phyloP scores from a whole-genome alignment of 2,329 filamentous ascomycete genomes.

The Fusarium ramigenum region DNA sequence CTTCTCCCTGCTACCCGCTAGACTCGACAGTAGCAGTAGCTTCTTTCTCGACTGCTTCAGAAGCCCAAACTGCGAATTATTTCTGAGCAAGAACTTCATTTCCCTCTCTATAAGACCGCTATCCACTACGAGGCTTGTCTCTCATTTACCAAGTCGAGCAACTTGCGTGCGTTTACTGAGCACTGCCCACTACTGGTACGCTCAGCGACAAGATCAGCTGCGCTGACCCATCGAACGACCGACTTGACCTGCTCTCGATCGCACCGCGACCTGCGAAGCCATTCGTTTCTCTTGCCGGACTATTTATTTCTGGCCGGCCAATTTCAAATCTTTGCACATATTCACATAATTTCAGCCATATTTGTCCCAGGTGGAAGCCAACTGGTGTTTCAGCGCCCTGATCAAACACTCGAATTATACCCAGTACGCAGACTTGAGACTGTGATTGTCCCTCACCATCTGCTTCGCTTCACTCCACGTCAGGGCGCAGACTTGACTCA shows the following conservation, averaged over 20 bases:
- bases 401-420: constrained; percentile 11
- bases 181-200: constrained; percentile 26
- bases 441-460: not conserved
- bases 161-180: constrained; percentile 25
- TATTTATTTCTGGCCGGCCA: constrained; percentile 8
- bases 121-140: constrained; percentile 18
- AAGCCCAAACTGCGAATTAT: constrained; percentile 14
- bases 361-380: constrained; percentile 37
- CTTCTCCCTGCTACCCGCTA: constrained; percentile 41
- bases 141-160: constrained; percentile 18
- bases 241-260: constrained; percentile 34
- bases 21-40: constrained; percentile 38
- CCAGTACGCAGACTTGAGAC: constrained; percentile 2
- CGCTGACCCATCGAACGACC: constrained; percentile 42
- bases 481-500: not conserved
- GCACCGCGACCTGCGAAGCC: constrained; percentile 31
- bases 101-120: not conserved
- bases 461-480: not conserved
- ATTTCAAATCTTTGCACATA: constrained; percentile 32
- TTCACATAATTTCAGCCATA: constrained; percentile 35
- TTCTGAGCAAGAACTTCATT: constrained; percentile 14
- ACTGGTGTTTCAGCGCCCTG: constrained; percentile 15
- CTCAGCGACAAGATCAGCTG: constrained; percentile 44
- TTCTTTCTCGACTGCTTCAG: constrained; percentile 29
- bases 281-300: constrained; percentile 35